These are phyloP conservation scores for Tricholomella constricta DNA, from an alignment of 768 basidiomycete species.

Conservation along the genomic window DNA sequence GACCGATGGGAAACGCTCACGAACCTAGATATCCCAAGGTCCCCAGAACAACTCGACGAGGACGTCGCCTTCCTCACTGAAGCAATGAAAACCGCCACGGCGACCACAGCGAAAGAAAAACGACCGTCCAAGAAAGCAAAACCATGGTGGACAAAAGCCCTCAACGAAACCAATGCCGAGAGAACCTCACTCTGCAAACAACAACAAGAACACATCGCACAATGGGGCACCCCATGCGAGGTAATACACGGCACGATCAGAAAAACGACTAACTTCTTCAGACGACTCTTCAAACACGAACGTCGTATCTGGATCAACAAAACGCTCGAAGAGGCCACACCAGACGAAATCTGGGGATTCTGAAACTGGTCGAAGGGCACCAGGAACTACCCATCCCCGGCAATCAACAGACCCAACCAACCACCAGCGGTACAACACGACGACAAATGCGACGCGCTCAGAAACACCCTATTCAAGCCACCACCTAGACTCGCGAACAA, in stretches of 20 bases:
- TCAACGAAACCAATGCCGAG: not conserved
- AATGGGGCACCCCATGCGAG: not conserved
- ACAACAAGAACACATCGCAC: not conserved
- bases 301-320: not conserved
- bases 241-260: not conserved
- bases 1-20: too few species aligned
- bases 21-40: too few species aligned
- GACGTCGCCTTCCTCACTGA: too few species aligned
- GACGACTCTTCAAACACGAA: constrained; percentile 4
- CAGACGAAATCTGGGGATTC: constrained; percentile 26
- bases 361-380: constrained; percentile 23
- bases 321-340: constrained; percentile 15
- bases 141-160: constrained; percentile 2
- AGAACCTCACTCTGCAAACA: not conserved
- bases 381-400: constrained; percentile 27
- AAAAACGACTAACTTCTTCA: constrained; percentile 5
- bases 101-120: not conserved
- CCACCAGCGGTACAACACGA: constrained; percentile 1
- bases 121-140: not conserved
- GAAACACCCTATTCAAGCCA: not conserved
- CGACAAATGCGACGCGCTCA: constrained; percentile 2
- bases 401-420: constrained; percentile 12
- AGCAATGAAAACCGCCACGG: too few species aligned
- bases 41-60: too few species aligned
- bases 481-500: not conserved